These are phyloP conservation scores for Mortierella antarctica DNA, from an alignment of 192 early-diverging fungal genomes.

Conservation along the genomic window DNA sequence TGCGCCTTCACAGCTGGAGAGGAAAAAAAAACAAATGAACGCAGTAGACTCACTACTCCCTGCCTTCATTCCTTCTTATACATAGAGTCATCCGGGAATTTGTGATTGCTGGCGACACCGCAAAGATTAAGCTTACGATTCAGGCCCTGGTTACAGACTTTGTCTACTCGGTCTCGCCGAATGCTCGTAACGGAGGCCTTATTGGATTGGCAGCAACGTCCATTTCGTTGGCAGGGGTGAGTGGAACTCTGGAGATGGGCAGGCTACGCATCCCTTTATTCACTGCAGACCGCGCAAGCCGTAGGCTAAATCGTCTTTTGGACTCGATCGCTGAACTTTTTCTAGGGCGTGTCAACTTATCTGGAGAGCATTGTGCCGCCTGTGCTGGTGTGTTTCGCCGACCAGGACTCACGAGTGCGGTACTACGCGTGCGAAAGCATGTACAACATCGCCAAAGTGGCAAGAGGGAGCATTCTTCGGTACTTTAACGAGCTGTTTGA, in stretches of 20 bases:
- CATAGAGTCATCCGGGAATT: conserved; percentile 74
- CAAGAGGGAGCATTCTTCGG: conserved; percentile 84
- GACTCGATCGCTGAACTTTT: not conserved
- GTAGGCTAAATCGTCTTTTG: too few relatives aligned
- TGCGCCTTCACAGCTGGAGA: not conserved
- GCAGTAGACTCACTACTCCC: not conserved
- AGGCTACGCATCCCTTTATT: too few relatives aligned
- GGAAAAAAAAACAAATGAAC: not conserved
- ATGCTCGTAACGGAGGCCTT: conserved; percentile 92
- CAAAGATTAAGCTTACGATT: conserved; percentile 77
- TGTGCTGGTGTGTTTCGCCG: conserved; percentile 90
- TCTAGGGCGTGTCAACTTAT: conserved; percentile 67
- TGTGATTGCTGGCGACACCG: conserved; percentile 61
- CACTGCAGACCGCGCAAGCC: too few relatives aligned
- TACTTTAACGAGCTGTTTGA: conserved; percentile 99
- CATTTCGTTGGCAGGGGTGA: conserved; percentile 86
- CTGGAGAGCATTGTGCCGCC: conserved; percentile 90
- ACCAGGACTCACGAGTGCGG: conserved; percentile 92
- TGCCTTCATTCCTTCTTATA: not conserved
- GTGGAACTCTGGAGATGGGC: conserved; percentile 2
- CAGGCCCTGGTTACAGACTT: conserved; percentile 86
- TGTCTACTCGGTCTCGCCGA: conserved; percentile 86
- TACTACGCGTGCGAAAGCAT: conserved; percentile 99
- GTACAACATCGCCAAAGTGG: conserved; percentile 99
- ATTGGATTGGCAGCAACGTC: conserved; percentile 91